Evolutionary conservation across 1,139 yeast species (phyloP).

Genomic region (Tardiomyces depauwii): DNA sequence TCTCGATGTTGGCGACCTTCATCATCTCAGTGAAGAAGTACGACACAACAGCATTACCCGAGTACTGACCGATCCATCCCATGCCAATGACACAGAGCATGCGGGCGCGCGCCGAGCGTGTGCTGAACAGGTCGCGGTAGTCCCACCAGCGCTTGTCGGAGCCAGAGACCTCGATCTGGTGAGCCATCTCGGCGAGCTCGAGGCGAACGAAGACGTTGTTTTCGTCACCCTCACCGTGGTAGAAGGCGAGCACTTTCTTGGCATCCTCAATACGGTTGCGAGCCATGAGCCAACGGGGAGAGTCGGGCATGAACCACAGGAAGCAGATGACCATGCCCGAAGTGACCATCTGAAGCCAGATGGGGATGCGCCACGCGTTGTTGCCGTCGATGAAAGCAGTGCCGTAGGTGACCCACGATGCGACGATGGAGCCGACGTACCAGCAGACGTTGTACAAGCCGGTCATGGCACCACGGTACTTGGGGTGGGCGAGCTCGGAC

Average conservation of each 20-base stretch:
- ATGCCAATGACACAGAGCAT: constrained; percentile 23
- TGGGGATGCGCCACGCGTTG: not conserved
- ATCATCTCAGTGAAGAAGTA: constrained; percentile 3
- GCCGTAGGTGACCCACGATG: not conserved
- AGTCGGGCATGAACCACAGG: not conserved
- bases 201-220: not conserved
- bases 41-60: constrained; percentile 12
- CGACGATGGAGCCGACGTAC: not conserved
- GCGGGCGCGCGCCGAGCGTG: constrained; percentile 27
- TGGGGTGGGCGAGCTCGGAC: not conserved
- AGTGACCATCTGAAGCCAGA: not conserved
- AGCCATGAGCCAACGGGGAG: not conserved
- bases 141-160: constrained; percentile 1
- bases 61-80: constrained; percentile 31
- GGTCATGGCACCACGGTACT: not conserved
- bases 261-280: not conserved
- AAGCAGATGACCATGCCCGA: not conserved
- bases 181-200: not conserved
- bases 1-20: constrained; percentile 6
- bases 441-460: not conserved
- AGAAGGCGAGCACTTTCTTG: not conserved
- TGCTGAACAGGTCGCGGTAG: constrained; percentile 24
- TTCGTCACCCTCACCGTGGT: not conserved
- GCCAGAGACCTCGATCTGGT: not conserved
- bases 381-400: not conserved